These are phyloP conservation scores for Fusarium abutilonis DNA, from an alignment of 2,329 filamentous ascomycete species.

Conservation along the genomic window DNA sequence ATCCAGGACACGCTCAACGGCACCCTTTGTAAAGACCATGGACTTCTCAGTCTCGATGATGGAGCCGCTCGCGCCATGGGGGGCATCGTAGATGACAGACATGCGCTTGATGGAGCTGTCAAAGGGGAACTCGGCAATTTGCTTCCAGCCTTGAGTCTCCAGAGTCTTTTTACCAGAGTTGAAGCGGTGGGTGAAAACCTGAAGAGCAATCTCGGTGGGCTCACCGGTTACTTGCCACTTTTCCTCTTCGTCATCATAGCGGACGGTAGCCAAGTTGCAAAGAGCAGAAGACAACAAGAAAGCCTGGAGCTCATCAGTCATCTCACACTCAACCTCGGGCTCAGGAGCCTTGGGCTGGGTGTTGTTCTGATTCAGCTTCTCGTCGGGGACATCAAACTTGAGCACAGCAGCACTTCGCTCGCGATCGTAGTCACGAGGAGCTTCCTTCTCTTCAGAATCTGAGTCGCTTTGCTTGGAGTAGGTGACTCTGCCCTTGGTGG, in stretches of 20 bases:
- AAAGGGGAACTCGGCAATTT: slow-evolving; percentile 79
- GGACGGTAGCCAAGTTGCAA: slow-evolving; percentile 71
- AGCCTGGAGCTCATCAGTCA: slow-evolving; percentile 61
- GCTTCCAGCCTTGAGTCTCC: slow-evolving; percentile 65
- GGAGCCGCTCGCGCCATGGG: slow-evolving; percentile 52
- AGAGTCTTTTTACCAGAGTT: slow-evolving; percentile 64
- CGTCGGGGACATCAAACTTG: slow-evolving; percentile 70
- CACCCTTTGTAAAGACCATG: slow-evolving; percentile 69
- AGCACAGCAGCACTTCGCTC: slow-evolving; percentile 69
- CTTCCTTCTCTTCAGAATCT: slow-evolving; percentile 49
- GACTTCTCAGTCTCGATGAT: slow-evolving; percentile 57
- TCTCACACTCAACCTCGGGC: slow-evolving; percentile 53
- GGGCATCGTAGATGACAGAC: slow-evolving; percentile 75
- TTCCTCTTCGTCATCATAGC: slow-evolving; percentile 62
- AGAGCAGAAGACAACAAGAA: slow-evolving; percentile 68
- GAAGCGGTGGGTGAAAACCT: slow-evolving; percentile 78
- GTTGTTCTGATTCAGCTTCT: slow-evolving; percentile 57
- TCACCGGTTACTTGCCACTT: slow-evolving; percentile 75
- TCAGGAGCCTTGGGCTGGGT: slow-evolving; percentile 38
- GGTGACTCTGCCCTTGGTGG: slow-evolving; percentile 66
- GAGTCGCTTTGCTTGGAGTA: slow-evolving; percentile 53
- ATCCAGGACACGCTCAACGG: slow-evolving; percentile 69
- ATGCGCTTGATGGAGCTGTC: slow-evolving; percentile 82
- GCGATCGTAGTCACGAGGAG: slow-evolving; percentile 65
- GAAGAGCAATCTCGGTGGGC: slow-evolving; percentile 79